Evolutionary conservation across 345 rosid genomes (phyloP), one percentile per base, ranked within the genome.

Genomic region (Citrus trifoliata): DNA sequence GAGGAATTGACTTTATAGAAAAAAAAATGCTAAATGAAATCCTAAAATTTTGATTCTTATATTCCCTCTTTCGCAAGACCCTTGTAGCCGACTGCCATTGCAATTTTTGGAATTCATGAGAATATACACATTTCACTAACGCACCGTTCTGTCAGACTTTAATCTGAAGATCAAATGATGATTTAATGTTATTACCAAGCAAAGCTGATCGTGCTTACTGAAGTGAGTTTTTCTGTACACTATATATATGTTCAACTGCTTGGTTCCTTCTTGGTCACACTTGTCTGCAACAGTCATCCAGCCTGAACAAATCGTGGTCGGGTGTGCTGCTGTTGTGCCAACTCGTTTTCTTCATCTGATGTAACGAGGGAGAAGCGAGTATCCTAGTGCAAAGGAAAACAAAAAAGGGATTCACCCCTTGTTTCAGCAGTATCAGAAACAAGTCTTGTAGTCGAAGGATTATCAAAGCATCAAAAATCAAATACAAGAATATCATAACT

Each of bases 301-400:
- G 80, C 65, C 28, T 66, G 83, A 70, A 87, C 56, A 8, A 79
- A 19, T 2, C 77, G 81, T 5, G 90, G 73, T 32, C 22, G 78
- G 70, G 84, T 46, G 51, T 60, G 86, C 65, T 62, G 83, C 60
- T 67, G 64, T 58, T 40, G 81, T 24, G 82, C 81, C 79, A 86
- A 65, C 65, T 88, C 95, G 14, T 76, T 85, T 82, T 89, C 92
- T 84, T 89, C 92, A 58, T 88, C 90, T 0, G 83, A 76, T 30
- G 76, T 25, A 7, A 68, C 70, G 1, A 80, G 24, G 5, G 76
- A 24, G 22, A 80, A 24, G n/a, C 61, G 83, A 64, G 84, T 80
- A 79, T 77, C 81, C 88, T 87, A 70, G 4, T 58, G 58, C 71
- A 58, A 8, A 58, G 9, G 14, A 70, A 40, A 69, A 10, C 3